Evolutionary conservation across 805 yeast species (phyloP).

Genomic region (Metschnikowia orientalis): DNA sequence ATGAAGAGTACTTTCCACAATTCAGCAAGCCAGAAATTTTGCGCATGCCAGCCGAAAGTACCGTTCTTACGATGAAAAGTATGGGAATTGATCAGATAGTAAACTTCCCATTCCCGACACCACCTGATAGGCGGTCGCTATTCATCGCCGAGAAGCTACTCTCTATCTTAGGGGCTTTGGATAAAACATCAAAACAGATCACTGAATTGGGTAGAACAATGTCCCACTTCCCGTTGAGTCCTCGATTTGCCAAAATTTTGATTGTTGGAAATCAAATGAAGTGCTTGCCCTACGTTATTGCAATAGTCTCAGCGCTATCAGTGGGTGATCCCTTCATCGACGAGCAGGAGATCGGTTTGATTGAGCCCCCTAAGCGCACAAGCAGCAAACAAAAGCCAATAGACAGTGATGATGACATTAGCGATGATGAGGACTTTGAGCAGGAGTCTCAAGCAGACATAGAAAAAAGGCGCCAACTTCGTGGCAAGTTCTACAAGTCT

Average conservation of each 20-base stretch:
- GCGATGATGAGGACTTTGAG: slow-evolving; percentile 34
- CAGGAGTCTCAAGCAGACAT: slow-evolving; percentile 33
- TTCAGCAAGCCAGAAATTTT: slow-evolving; percentile 87
- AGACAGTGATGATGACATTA: slow-evolving; percentile 32
- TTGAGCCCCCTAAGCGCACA: slow-evolving; percentile 11
- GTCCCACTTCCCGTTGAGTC: slow-evolving; percentile 90
- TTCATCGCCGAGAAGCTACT: slow-evolving; percentile 64
- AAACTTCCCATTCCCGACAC: slow-evolving; percentile 95
- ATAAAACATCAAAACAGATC: slow-evolving; percentile 45
- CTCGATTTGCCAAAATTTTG: slow-evolving; percentile 87
- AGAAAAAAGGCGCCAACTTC: slow-evolving; percentile 38
- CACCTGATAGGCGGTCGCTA: slow-evolving; percentile 66
- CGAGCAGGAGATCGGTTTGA: slow-evolving; percentile 69
- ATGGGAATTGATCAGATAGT: slow-evolving; percentile 91
- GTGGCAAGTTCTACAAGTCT: slow-evolving; percentile 54
- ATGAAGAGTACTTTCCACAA: slow-evolving; percentile 75
- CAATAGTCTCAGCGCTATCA: slow-evolving; percentile 85
- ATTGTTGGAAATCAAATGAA: slow-evolving; percentile 81
- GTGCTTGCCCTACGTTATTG: slow-evolving; percentile 84
- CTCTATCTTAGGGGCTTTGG: slow-evolving; percentile 74
- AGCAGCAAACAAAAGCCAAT: slow-evolving; percentile 16
- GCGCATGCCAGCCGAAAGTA: slow-evolving; percentile 94
- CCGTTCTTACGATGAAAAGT: slow-evolving; percentile 91
- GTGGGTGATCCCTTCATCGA: slow-evolving; percentile 88
- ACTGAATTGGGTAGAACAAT: slow-evolving; percentile 80